These are phyloP conservation scores for Schizophyllum commune DNA, from an alignment of 1,284 basidiomycete species.

Conservation along the genomic window DNA sequence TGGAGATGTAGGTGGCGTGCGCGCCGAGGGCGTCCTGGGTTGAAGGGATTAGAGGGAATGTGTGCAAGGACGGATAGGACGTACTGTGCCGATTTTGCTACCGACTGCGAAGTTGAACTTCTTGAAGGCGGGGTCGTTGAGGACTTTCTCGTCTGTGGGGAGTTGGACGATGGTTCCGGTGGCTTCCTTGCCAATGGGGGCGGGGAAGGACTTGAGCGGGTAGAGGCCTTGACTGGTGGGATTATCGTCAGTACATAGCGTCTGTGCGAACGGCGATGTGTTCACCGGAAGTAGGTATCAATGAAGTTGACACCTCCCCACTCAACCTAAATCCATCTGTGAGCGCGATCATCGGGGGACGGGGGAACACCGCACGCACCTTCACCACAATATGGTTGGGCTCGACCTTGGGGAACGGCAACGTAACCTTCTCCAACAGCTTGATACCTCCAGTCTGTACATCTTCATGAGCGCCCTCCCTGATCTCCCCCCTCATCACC, in stretches of 20 bases:
- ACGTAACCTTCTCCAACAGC: slow-evolving; percentile 25
- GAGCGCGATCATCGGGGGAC: slow-evolving; percentile 12
- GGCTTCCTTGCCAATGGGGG: slow-evolving; percentile 72
- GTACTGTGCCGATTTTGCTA: slow-evolving; percentile 54
- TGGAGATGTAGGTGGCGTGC: slow-evolving; percentile 73
- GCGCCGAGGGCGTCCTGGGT: slow-evolving; percentile 43
- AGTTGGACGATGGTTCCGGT: slow-evolving; percentile 71
- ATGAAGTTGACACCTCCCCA: slow-evolving; percentile 85
- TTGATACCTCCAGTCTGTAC: slow-evolving; percentile 9
- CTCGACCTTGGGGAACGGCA: slow-evolving; percentile 48
- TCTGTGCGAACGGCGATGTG: background rate
- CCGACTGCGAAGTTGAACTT: slow-evolving; percentile 53
- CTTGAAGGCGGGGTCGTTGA: slow-evolving; percentile 52
- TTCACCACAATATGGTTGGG: slow-evolving; percentile 75
- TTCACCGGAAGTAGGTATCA: slow-evolving; percentile 70
- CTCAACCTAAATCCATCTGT: slow-evolving; percentile 35
- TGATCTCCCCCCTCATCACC: background rate
- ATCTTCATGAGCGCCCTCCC: background rate
- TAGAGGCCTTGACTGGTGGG: slow-evolving; percentile 50
- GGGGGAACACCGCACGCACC: slow-evolving; percentile 28
- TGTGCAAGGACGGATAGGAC: slow-evolving; percentile 15
- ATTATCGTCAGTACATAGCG: background rate
- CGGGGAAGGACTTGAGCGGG: slow-evolving; percentile 54
- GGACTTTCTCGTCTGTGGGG: slow-evolving; percentile 50
- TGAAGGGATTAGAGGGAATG: background rate